Conservation (phyloP, 768 basidiomycete species). For the Leccinum olivaceopallidum region DNA sequence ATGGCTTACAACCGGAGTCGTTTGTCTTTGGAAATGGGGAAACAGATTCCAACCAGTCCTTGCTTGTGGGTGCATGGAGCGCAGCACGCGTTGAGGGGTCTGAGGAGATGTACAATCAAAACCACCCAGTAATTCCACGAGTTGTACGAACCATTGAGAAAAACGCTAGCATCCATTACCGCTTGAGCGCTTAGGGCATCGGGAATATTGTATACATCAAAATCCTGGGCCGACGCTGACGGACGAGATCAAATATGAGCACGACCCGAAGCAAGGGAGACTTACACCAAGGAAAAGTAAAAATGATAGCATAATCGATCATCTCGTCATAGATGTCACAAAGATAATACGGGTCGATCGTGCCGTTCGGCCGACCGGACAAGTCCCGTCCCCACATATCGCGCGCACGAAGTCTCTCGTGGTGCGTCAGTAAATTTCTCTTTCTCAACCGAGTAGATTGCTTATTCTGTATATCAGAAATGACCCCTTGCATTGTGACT, state of each 20-base stretch:
- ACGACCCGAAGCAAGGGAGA: not conserved
- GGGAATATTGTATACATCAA: too few relatives aligned
- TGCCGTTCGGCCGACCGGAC: slow-evolving; percentile 50
- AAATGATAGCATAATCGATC: slow-evolving; percentile 71
- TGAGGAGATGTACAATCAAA: slow-evolving; percentile 19
- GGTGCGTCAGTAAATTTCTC: too few relatives aligned
- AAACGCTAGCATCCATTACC: too few relatives aligned
- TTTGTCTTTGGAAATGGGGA: slow-evolving; percentile 20
- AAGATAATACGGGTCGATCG: slow-evolving; percentile 59
- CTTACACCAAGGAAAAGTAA: slow-evolving; percentile 61
- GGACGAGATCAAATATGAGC: not conserved
- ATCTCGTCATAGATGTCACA: slow-evolving; percentile 63
- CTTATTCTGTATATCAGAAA: too few relatives aligned
- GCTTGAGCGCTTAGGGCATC: too few relatives aligned
- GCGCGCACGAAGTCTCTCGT: too few relatives aligned
- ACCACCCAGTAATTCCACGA: slow-evolving; percentile 54
- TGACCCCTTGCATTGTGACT: too few relatives aligned
- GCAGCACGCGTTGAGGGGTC: slow-evolving; percentile 55
- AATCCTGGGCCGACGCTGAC: slow-evolving; percentile 21
- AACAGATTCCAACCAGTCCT: slow-evolving; percentile 40
- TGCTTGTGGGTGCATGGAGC: slow-evolving; percentile 68
- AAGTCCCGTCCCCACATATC: slow-evolving; percentile 48
- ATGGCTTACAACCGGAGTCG: slow-evolving; percentile 11
- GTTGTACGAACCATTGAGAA: too few relatives aligned
- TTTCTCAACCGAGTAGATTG: too few relatives aligned